Evolutionary conservation across 106 monocot species (phyloP).

Genomic region (Allium fistulosum): DNA sequence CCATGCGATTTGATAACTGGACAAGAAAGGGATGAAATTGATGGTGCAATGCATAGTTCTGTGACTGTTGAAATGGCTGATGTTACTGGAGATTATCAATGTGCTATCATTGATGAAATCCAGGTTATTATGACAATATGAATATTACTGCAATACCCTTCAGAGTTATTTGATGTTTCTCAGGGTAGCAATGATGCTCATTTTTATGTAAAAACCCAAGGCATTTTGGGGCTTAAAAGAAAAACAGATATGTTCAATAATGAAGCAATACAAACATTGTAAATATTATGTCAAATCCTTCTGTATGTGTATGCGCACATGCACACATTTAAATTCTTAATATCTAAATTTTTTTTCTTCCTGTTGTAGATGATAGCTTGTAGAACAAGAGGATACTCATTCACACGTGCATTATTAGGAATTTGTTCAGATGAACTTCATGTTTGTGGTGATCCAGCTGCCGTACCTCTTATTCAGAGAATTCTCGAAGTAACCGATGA

Average conservation of each 20-base stretch:
- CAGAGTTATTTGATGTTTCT: too few species aligned
- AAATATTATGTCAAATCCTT: neutral
- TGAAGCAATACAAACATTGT: too few species aligned
- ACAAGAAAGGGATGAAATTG: constrained; percentile 82
- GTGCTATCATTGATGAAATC: constrained; percentile 96
- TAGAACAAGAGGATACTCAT: constrained; percentile 79
- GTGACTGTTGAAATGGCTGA: constrained; percentile 97
- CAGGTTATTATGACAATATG: constrained; percentile 37
- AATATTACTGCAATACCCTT: too few species aligned
- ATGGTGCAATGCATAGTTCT: constrained; percentile 77
- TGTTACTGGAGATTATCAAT: constrained; percentile 51
- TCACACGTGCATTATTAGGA: constrained; percentile 91
- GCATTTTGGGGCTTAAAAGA: too few species aligned
- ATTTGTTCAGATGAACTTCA: constrained; percentile 89
- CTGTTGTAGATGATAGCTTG: constrained; percentile 76
- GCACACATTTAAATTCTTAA: neutral
- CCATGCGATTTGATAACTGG: constrained; percentile 89
- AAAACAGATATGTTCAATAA: too few species aligned
- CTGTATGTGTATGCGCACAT: neutral
- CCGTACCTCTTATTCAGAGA: constrained; percentile 83
- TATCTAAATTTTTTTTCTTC: constrained; percentile 10
- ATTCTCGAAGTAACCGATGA: constrained; percentile 82
- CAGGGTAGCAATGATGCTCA: too few species aligned
- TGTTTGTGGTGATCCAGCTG: constrained; percentile 95
- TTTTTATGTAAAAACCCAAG: too few species aligned